Evolutionary conservation across 768 basidiomycete species (phyloP).

Genomic region (Calocybe indica): DNA sequence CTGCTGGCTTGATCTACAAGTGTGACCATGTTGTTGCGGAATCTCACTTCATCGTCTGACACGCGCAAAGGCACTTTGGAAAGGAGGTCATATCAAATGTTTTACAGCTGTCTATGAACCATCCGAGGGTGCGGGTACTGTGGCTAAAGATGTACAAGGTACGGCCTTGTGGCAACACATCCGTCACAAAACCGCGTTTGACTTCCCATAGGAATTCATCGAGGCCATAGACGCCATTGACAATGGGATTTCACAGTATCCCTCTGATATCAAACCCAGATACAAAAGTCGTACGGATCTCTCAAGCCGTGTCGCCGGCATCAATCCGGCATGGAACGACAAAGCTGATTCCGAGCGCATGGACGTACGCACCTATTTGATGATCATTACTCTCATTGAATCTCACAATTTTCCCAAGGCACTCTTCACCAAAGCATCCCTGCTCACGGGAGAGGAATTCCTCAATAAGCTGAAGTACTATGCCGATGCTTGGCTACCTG

Average conservation of each 20-base stretch:
- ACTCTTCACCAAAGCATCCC: constrained; percentile 75
- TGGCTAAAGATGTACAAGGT: constrained; percentile 92
- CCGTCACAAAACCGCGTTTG: background rate
- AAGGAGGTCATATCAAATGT: constrained; percentile 72
- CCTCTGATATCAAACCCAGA: constrained; percentile 52
- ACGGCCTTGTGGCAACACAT: constrained; percentile 2
- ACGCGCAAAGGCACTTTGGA: constrained; percentile 70
- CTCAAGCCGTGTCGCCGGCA: constrained; percentile 70
- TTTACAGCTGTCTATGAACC: constrained; percentile 41
- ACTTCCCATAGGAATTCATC: constrained; percentile 66
- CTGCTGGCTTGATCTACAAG: constrained; percentile 96
- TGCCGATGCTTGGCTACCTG: constrained; percentile 88
- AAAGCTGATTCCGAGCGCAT: constrained; percentile 52
- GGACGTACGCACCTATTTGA: constrained; percentile 50
- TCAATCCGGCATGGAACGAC: constrained; percentile 95
- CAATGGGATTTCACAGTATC: constrained; percentile 87
- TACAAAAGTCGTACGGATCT: constrained; percentile 83
- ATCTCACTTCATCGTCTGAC: constrained; percentile 3
- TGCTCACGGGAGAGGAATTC: constrained; percentile 83
- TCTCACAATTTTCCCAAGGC: constrained; percentile 32
- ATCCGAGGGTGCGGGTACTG: constrained; percentile 63
- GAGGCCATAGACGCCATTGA: constrained; percentile 94
- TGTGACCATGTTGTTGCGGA: constrained; percentile 24
- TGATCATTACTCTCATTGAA: background rate
- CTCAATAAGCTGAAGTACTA: constrained; percentile 74